These are phyloP conservation scores for Diplodia intermedia DNA, from an alignment of 2,329 filamentous ascomycete species.

Conservation along the genomic window DNA sequence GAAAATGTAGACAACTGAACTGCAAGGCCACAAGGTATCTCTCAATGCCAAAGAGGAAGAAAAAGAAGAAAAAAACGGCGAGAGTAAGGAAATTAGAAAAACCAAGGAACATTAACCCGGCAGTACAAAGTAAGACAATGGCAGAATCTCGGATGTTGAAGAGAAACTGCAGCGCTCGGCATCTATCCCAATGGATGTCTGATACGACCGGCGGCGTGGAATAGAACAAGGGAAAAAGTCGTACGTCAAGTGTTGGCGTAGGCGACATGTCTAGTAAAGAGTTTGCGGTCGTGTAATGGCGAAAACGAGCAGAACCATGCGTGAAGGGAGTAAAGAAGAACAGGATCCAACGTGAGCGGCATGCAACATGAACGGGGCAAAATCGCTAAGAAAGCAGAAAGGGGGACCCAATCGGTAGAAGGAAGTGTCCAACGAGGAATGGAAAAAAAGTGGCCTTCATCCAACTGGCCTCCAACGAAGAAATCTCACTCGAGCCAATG, in stretches of 20 bases:
- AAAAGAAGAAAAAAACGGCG: neutral
- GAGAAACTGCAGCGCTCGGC: neutral
- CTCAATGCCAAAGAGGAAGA: constrained; percentile 15
- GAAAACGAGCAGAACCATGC: constrained; percentile 2
- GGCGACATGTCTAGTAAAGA: constrained; percentile 12
- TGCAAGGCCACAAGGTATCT: constrained; percentile 27
- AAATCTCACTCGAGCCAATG: constrained; percentile 2
- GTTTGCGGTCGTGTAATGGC: constrained; percentile 7
- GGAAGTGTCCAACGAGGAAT: neutral
- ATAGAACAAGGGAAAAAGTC: constrained; percentile 1
- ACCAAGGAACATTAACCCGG: neutral
- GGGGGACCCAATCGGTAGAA: neutral
- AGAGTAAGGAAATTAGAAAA: neutral
- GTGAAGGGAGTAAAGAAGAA: neutral
- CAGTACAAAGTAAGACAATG: neutral
- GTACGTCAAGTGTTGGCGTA: constrained; percentile 1
- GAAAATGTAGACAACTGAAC: neutral
- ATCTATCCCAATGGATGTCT: neutral
- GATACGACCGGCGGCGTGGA: too few species aligned
- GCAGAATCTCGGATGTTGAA: neutral
- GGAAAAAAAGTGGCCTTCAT: neutral
- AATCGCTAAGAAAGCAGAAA: constrained; percentile 20
- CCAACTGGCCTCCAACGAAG: constrained; percentile 1
- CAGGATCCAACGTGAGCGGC: constrained; percentile 18
- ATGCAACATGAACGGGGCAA: constrained; percentile 15